Base-by-base conservation (phyloP, 2,329 filamentous ascomycete genomes). In the Xylariales sp. region DNA sequence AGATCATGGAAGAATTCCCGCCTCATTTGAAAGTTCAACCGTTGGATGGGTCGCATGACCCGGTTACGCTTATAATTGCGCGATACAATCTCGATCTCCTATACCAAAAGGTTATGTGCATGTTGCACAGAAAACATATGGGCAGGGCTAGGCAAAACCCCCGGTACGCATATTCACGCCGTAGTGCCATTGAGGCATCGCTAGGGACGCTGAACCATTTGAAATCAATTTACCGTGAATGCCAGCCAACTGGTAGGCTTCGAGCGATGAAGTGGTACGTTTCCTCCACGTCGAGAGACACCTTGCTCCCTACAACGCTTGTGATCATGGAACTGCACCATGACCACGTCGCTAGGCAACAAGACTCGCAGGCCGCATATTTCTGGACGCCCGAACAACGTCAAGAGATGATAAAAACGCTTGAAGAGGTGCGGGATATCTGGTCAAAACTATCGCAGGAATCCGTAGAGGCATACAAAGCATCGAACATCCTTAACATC, bases 401-500 rank as follows among this genome's bases (percentile, higher is more conserved):
- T 9, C 84, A 88, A 36, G 91, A 92, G 72, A 97, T 97, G 92
- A 84, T 96, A 36, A 81, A 84, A 28, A 87, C 90, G 0, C 86
- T 98, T 2, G 90, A 94, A 75, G 86, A 86, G 18, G 92, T 92
- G 8, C 87, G 88, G 53, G 84, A 86, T 18, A 96, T 98, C 64
- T 98, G 94, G 94, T 90, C 91, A 56, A 89, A 88, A 9, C 83
- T 94, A 10, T 87, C 90, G 3, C 91, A 96, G 62, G 85, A 89
- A 30, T 96, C 92, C 0, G 91, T 97, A 81, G 95, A 98, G 73
- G 93, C 94, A 0, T 94, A 90, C 82, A 98, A 98, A 81, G 95
- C 93, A 1, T 89, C 89, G 48, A 89, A 89, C 49, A 86, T 95
- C 30, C 83, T 98, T n/a, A 90, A 89, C 28, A 89, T 97, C 59